Base-by-base conservation (phyloP, 139 green algal genomes). In the Chlamydomonas schloesseri region DNA sequence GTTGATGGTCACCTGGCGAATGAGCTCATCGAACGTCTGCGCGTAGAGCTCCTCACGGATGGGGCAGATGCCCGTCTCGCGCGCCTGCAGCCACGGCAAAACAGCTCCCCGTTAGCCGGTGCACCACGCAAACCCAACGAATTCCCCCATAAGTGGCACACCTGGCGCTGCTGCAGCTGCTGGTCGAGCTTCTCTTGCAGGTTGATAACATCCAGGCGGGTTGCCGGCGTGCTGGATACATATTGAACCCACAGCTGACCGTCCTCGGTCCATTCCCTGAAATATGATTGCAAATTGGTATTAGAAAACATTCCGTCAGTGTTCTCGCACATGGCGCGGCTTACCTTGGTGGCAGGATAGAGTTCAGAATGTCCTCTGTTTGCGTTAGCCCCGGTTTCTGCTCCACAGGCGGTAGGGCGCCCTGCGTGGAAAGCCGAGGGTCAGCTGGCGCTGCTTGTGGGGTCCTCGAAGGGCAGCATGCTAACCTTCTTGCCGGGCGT, bases 231-330 rank as follows among this genome's bases (percentile, higher is more conserved):
- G 81, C 83, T 93, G 21, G 91, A 95, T 2, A 98, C 96, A 78
- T 97, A 97, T 88, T 98, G 96, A 42, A 98, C 95, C 95, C 95
- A 98, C 10, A 98, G 90, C 88, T 97, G 94, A 0, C 94, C 94
- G 68, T 97, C 96, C 79, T 97, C 94, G 46, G 94, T 97, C 93
- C 94, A 97, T 67, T 97, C 93, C 86, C 96, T 96, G 91, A 72
- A 68, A n/a, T n/a, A 1, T 18, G 9, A 78, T 64, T 24, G n/a
- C n/a, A n/a, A 23, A 28, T 23, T 33, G 17, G 42, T 8, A 50
- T 50, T 50, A 50, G 42, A 8, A 8, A 5, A 50, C 42, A 50
- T 50, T 8, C 42, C 21, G 55, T 29, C 17, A 42, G 42, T 50
- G 42, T 50, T 50, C 6, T 50, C 28, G 31, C 36, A 69, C 79